Base-by-base conservation (phyloP, 129 eudicot species). In the Centaurea solstitialis region DNA sequence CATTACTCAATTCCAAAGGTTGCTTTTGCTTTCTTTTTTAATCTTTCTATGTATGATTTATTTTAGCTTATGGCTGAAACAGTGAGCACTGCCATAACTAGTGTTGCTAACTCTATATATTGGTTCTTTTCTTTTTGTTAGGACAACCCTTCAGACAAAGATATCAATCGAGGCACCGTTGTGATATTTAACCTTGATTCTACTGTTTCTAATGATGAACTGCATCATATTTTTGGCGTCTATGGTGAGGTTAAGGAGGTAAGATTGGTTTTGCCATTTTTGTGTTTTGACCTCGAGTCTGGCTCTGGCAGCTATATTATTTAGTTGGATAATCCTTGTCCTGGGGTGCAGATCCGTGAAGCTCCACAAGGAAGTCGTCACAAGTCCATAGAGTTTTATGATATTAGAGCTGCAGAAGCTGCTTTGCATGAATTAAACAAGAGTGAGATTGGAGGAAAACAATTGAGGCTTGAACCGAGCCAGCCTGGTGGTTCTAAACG, bases 181-280 rank as follows among this genome's bases (percentile, higher is more conserved):
- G 85, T 82, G 89, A 86, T 95, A 74, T 90, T 78, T 64, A 90
- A 92, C 79, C 91, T 89, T 22, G 94, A 94, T 79, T 85, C 91
- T 67, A 73, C 88, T 72, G 88, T 95, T 79, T 86, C 94, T 62
- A 92, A 87, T 82, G 94, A 92, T 74, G 90, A 92, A 72, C 92
- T 95, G 47, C 81, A 57, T 17, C 89, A 80, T 85, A 90, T 90
- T 77, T 92, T 95, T 85, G 91, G 97, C 35, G 89, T 81, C 38
- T 92, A 90, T 89, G 99, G 99, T 21, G 99, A 92, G 70, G 87
- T 95, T 84, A 92, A 90, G 87, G 97, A 95, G 99, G 99, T 92
- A 74, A 85, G 77, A 40, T 67, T 81, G 50, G 39, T n/a, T 65
- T 15, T 81, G 13, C 41, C 76, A 59, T 53, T 26, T 71, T 37